Conservation (phyloP, 495 filamentous ascomycete species). For the Xylaria curta region DNA sequence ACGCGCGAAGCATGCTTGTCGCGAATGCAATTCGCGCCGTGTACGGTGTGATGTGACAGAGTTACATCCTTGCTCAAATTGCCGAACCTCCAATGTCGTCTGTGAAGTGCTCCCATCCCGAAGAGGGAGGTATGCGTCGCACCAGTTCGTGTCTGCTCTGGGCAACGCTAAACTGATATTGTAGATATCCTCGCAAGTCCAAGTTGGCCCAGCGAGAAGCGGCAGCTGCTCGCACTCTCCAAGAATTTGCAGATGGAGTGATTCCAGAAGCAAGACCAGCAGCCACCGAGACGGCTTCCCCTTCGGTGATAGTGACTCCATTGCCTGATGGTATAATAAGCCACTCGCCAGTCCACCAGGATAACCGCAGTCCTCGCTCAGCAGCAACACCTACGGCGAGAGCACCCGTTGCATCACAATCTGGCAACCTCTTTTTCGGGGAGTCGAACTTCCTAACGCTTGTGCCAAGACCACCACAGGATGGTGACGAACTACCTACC, state of each 20-base stretch:
- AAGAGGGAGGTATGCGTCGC: background rate
- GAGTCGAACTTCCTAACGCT: constrained; percentile 5
- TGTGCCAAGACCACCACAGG: background rate
- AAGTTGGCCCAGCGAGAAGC: background rate
- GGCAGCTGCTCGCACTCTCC: background rate
- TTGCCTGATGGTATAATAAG: background rate
- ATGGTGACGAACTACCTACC: background rate
- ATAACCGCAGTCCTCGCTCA: background rate
- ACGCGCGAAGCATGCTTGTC: constrained; percentile 6
- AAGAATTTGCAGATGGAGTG: background rate
- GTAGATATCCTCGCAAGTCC: background rate
- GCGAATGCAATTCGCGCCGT: constrained; percentile 3
- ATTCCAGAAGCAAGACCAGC: background rate
- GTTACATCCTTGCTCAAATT: background rate
- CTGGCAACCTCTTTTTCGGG: background rate
- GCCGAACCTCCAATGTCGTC: background rate
- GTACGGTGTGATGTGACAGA: background rate
- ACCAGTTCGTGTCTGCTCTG: background rate
- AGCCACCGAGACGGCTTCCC: background rate
- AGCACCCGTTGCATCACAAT: background rate
- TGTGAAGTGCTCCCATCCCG: constrained; percentile 1
- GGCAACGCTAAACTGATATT: background rate
- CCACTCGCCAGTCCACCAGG: background rate
- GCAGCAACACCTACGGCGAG: background rate
- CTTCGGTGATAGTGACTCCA: background rate